phyloP scores from a whole-genome alignment of 257 asterid genomes.

The Misopates orontium region DNA sequence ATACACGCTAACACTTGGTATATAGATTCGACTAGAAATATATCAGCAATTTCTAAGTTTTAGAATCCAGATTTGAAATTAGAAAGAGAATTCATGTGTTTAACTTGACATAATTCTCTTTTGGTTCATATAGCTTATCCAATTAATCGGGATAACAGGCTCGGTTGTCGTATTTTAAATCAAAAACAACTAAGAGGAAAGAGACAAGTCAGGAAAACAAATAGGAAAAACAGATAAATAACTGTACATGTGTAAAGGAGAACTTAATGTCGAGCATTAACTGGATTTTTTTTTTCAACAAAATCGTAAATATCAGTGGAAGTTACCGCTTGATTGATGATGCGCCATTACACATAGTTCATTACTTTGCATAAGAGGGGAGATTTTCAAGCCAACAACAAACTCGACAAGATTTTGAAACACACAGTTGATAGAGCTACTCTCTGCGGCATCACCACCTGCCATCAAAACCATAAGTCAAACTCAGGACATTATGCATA shows the following conservation, averaged over 20 bases:
- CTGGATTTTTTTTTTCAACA: slow-evolving; percentile 16
- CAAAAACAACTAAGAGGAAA: background rate
- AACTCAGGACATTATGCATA: slow-evolving; percentile 6
- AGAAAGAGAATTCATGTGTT: too few species aligned
- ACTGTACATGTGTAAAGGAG: background rate
- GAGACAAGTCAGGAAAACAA: background rate
- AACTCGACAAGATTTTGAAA: slow-evolving; percentile 72
- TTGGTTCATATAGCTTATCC: too few species aligned
- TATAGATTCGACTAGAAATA: background rate
- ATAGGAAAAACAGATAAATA: background rate
- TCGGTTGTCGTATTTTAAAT: too few species aligned
- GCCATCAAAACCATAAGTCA: slow-evolving; percentile 23
- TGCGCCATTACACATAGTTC: slow-evolving; percentile 44
- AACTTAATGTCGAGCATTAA: slow-evolving; percentile 5
- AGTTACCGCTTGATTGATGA: slow-evolving; percentile 84
- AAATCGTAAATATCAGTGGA: slow-evolving; percentile 8
- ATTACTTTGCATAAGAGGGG: slow-evolving; percentile 47
- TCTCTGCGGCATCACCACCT: slow-evolving; percentile 50
- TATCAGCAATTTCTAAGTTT: background rate
- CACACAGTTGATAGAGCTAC: slow-evolving; percentile 52
- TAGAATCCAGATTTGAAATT: background rate
- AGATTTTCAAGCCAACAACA: slow-evolving; percentile 64
- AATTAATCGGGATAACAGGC: too few species aligned
- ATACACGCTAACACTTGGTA: background rate
- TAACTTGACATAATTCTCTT: too few species aligned